Conservation (phyloP, 2,329 filamentous ascomycete genomes). For the Cercospora canescens region DNA sequence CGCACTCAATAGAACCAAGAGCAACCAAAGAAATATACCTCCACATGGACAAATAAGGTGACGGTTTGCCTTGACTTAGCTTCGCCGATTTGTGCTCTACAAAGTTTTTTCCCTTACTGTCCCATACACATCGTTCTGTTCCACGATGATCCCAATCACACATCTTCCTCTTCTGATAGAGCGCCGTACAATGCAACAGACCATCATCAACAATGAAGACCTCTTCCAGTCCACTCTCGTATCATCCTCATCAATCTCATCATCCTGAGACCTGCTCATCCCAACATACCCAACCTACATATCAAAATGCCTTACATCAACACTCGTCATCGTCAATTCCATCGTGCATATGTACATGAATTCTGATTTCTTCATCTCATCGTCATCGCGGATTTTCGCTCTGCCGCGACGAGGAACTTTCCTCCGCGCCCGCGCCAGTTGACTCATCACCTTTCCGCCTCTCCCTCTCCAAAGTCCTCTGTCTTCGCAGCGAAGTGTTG, state of each 20-base stretch:
- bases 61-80: too few species aligned
- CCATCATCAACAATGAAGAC: background rate
- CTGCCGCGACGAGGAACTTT: background rate
- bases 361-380: background rate
- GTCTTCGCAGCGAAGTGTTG: conserved; percentile 14
- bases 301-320: background rate
- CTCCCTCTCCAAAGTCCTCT: conserved; percentile 14
- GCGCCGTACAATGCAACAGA: background rate
- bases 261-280: background rate
- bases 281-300: background rate
- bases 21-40: too few species aligned
- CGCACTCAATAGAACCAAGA: too few species aligned
- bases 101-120: background rate
- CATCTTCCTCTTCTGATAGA: background rate
- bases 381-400: background rate
- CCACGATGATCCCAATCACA: background rate
- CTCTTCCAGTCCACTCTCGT: background rate
- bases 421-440: background rate
- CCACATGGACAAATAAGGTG: too few species aligned
- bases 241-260: background rate
- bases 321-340: background rate
- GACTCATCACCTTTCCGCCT: background rate
- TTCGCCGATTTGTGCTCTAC: too few species aligned
- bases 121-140: background rate
- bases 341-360: background rate